Conservation (phyloP, 2,329 filamentous ascomycete genomes). For the Iodosphaeria phyllophila region DNA sequence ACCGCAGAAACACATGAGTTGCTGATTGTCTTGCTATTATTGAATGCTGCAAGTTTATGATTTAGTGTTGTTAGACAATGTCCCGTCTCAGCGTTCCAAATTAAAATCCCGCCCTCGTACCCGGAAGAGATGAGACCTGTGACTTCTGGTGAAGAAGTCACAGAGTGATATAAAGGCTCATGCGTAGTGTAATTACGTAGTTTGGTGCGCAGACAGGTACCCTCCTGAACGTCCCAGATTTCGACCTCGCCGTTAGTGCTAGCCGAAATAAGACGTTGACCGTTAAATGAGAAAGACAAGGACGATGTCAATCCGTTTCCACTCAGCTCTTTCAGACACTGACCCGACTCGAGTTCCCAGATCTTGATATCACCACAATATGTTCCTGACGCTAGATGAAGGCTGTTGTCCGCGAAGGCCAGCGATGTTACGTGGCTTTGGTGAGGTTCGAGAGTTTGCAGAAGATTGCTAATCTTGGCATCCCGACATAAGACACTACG, state of each 20-base stretch:
- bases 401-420: too few relatives aligned
- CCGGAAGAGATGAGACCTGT: background rate
- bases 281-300: conserved; percentile 1
- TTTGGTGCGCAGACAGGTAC: background rate
- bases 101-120: background rate
- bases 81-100: conserved; percentile 1
- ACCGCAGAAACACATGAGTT: background rate
- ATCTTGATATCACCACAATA: too few relatives aligned
- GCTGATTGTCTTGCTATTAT: too few relatives aligned
- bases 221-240: background rate
- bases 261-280: conserved; percentile 1
- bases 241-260: background rate
- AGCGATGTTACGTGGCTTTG: background rate
- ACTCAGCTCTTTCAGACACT: background rate
- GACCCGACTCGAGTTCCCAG: background rate
- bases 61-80: background rate
- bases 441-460: background rate
- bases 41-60: too few relatives aligned
- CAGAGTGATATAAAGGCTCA: background rate
- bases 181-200: background rate
- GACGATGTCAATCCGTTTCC: background rate
- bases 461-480: too few relatives aligned
- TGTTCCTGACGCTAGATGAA: too few relatives aligned
- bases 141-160: background rate
- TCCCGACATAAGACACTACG: too few relatives aligned